phyloP scores from a whole-genome alignment of 768 basidiomycete genomes.

The Podaxis sp. region DNA sequence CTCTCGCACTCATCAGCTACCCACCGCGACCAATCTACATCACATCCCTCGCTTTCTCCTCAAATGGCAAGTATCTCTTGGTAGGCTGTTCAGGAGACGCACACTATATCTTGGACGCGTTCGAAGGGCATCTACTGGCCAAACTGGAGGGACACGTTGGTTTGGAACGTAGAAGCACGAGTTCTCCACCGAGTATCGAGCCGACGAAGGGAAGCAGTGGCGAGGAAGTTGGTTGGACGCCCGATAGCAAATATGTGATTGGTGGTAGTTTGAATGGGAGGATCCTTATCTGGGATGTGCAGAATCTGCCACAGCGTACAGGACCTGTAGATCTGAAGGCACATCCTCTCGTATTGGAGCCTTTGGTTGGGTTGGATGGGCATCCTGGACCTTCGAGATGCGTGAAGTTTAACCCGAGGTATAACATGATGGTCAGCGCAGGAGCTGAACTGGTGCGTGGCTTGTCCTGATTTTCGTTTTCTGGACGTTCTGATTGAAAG shows the following conservation, averaged over 20 bases:
- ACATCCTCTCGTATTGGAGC: conserved; percentile 45
- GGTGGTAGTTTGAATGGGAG: conserved; percentile 85
- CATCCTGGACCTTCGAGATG: conserved; percentile 85
- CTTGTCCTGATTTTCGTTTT: conserved; percentile 9
- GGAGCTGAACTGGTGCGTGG: conserved; percentile 76
- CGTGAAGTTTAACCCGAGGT: conserved; percentile 87
- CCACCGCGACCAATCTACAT: conserved; percentile 89
- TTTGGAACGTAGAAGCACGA: conserved; percentile 67
- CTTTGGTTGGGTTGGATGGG: conserved; percentile 59
- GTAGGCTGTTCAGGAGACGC: conserved; percentile 91
- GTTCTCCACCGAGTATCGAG: conserved; percentile 54
- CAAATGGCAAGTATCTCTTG: conserved; percentile 86
- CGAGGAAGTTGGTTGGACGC: conserved; percentile 93
- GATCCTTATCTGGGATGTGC: conserved; percentile 85
- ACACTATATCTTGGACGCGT: conserved; percentile 93
- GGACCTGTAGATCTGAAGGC: conserved; percentile 57
- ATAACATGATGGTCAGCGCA: conserved; percentile 84
- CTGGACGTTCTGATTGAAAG: conserved; percentile 5
- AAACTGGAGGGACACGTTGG: conserved; percentile 86
- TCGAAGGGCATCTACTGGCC: conserved; percentile 78
- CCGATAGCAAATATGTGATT: conserved; percentile 89
- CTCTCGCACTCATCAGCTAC: conserved; percentile 69
- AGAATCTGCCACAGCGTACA: conserved; percentile 52
- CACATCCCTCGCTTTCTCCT: conserved; percentile 89
- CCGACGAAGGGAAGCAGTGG: conserved; percentile 81